Evolutionary conservation across 345 rosid genomes (phyloP), one percentile per base, ranked within the genome.

Genomic region (Zanthoxylum bungeanum): DNA sequence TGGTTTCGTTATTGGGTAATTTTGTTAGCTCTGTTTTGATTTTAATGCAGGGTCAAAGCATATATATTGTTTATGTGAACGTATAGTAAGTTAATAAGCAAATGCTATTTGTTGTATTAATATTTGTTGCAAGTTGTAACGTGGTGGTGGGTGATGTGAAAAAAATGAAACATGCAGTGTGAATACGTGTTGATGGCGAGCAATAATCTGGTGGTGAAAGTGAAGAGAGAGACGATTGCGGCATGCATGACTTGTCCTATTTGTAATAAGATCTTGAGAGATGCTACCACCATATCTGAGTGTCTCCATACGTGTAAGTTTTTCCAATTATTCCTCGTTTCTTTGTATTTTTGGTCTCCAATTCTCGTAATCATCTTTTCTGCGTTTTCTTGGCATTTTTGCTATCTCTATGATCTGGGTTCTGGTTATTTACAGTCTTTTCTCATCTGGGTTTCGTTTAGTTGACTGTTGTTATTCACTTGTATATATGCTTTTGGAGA

Each of bases 241-340:
- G 79, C 85, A 76, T 91, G 92, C 91, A 76, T 91, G 85, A 88
- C 87, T 61, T 93, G 97, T 66, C 88, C 93, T 68, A 89, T 94
- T 72, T 94, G 98, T 77, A 66, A 90, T 3, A 84, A 81, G 74
- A 84, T 94, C 78, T 78, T 94, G 42, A 82, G 85, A 64, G 93
- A 94, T 68, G 97, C 98, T 78, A 92, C 97, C 72, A 90, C 97
- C 80, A 84, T 94, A 69, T 81, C 95, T 39, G 98, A 94, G 78
- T 94, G 98, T 51, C 97, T 94, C 62, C 98, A 94, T 60, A 86
- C 98, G 66, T 94, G 98, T 94, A 68, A 86, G 91, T 89, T 60
- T 63, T 77, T 69, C 60, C 52, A n/a, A 44, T 57, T 25, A 30
- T 16, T 34, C 60, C 64, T 10, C 12, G 16, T 79, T 59, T 44